phyloP scores from a whole-genome alignment of 2,329 filamentous ascomycete species.

The Claviceps spartinae region DNA sequence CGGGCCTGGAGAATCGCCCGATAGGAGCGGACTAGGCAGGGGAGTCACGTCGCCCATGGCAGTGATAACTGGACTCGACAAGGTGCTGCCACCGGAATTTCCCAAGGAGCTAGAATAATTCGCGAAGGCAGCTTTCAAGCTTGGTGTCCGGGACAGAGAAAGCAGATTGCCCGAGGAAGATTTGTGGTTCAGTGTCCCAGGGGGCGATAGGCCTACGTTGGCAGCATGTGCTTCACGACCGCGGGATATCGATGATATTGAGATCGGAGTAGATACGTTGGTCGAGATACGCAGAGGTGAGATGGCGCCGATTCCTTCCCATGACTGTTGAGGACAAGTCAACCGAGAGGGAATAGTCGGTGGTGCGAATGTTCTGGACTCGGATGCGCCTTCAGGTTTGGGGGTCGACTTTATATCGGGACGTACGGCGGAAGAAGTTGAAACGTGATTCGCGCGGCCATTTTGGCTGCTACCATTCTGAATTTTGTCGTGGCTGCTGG shows the following conservation, averaged over 20 bases:
- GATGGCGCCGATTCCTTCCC: constrained; percentile 6
- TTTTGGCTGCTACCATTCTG: neutral
- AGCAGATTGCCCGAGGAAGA: constrained; percentile 24
- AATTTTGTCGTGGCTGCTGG: neutral
- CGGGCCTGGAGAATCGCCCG: constrained; percentile 50
- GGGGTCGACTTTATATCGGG: constrained; percentile 8
- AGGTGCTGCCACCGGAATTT: constrained; percentile 50
- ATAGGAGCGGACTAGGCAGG: constrained; percentile 60
- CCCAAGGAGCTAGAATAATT: constrained; percentile 36
- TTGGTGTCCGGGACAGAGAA: constrained; percentile 45
- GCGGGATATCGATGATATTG: constrained; percentile 10
- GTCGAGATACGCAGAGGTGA: constrained; percentile 26
- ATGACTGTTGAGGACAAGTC: constrained; percentile 4
- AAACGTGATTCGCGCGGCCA: constrained; percentile 1
- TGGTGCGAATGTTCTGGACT: constrained; percentile 16
- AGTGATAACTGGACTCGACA: constrained; percentile 55
- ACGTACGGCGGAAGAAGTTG: constrained; percentile 5
- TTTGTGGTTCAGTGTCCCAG: constrained; percentile 16
- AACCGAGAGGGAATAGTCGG: constrained; percentile 20
- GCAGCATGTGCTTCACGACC: constrained; percentile 22
- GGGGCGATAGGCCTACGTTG: constrained; percentile 18
- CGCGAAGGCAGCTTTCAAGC: constrained; percentile 42
- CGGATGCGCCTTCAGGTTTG: constrained; percentile 13
- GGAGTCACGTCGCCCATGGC: constrained; percentile 70
- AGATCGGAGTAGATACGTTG: constrained; percentile 14